phyloP scores from a whole-genome alignment of 306 rosid species.

The Prunus dulcis region DNA sequence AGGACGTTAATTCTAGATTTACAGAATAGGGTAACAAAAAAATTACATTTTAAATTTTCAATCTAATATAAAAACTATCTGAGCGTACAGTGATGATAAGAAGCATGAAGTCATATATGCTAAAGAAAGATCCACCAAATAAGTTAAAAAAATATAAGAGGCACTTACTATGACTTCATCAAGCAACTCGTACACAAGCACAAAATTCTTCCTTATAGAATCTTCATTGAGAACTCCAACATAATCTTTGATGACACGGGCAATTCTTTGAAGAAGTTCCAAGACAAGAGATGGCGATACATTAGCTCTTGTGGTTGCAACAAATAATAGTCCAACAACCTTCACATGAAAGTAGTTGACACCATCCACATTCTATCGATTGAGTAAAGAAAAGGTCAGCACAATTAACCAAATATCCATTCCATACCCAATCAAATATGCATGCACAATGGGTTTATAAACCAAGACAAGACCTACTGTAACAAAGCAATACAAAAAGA shows the following conservation, averaged over 20 bases:
- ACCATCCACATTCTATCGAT: slow-evolving; percentile 70
- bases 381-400: slow-evolving; percentile 21
- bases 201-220: slow-evolving; percentile 71
- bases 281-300: slow-evolving; percentile 69
- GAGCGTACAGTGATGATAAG: neutral
- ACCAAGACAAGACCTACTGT: neutral
- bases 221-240: slow-evolving; percentile 87
- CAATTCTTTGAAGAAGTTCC: slow-evolving; percentile 86
- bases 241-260: slow-evolving; percentile 84
- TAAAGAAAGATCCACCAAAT: slow-evolving; percentile 21
- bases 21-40: neutral
- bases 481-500: neutral
- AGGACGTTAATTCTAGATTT: neutral
- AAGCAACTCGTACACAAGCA: slow-evolving; percentile 83
- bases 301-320: slow-evolving; percentile 79
- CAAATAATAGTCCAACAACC: slow-evolving; percentile 80
- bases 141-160: neutral
- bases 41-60: neutral
- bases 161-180: slow-evolving; percentile 85
- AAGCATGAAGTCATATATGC: slow-evolving; percentile 12
- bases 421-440: neutral
- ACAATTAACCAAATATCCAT: neutral
- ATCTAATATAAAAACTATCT: neutral
- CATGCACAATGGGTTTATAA: neutral
- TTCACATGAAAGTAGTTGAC: slow-evolving; percentile 88